Evolutionary conservation across 495 filamentous ascomycete genomes (phyloP).

Genomic region (Penicillium parvum): DNA sequence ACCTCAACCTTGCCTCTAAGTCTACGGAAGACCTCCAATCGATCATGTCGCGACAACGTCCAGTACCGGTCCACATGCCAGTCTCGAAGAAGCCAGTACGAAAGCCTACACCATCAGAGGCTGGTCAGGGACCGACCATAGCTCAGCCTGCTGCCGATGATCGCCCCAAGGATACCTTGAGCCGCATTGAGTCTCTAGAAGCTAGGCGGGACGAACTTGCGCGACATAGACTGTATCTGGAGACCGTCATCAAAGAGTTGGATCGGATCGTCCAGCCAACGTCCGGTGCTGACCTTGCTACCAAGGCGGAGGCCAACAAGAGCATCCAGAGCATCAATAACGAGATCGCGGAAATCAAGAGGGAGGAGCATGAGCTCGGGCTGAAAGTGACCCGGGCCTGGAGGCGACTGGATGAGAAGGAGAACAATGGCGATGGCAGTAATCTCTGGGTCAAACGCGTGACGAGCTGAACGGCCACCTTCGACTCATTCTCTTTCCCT

Average conservation of each 20-base stretch:
- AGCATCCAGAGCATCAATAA: constrained; percentile 64
- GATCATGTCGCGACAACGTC: constrained; percentile 47
- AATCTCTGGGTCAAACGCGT: constrained; percentile 79
- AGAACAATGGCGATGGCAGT: constrained; percentile 64
- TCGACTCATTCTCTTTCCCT: no score
- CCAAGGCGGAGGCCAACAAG: constrained; percentile 64
- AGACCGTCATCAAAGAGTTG: constrained; percentile 67
- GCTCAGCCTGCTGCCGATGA: constrained; percentile 54
- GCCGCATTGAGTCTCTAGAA: constrained; percentile 64
- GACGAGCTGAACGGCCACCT: constrained; percentile 41
- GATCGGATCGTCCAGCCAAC: constrained; percentile 56
- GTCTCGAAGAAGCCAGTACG: constrained; percentile 42
- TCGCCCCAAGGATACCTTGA: constrained; percentile 50
- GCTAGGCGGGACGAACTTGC: constrained; percentile 60
- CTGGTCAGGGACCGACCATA: constrained; percentile 36
- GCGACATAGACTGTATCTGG: constrained; percentile 64
- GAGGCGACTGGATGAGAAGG: constrained; percentile 68
- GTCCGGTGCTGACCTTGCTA: constrained; percentile 51
- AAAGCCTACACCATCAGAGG: constrained; percentile 53
- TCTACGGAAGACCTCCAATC: constrained; percentile 29
- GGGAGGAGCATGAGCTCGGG: constrained; percentile 82
- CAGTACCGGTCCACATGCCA: constrained; percentile 37
- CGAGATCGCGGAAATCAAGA: constrained; percentile 74
- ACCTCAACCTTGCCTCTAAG: constrained; percentile 31
- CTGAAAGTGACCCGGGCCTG: constrained; percentile 76